phyloP scores from a whole-genome alignment of 208 protist genomes.

The Trypanosoma avium region DNA sequence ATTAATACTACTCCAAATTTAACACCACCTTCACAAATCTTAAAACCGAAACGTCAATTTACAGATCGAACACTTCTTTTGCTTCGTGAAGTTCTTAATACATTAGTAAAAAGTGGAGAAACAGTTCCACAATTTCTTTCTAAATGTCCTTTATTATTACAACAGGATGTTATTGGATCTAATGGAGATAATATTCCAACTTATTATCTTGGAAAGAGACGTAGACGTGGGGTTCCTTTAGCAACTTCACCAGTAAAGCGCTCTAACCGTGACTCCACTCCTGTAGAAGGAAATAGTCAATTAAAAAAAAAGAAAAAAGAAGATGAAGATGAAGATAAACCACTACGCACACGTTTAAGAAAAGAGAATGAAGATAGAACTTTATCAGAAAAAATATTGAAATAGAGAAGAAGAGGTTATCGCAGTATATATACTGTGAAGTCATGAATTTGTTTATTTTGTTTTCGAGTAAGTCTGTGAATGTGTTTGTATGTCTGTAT shows the following conservation, averaged over 20 bases:
- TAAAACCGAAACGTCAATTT: slow-evolving; percentile 35
- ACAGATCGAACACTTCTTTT: slow-evolving; percentile 79
- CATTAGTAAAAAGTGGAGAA: slow-evolving; percentile 57
- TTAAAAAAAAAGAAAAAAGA: too few relatives aligned
- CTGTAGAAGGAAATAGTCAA: too few relatives aligned
- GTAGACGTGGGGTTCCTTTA: slow-evolving; percentile 40
- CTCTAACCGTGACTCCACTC: neutral
- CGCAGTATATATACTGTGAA: too few relatives aligned
- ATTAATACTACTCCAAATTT: neutral
- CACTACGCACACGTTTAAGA: too few relatives aligned
- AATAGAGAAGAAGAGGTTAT: too few relatives aligned
- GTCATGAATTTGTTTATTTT: too few relatives aligned
- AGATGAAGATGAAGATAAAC: too few relatives aligned
- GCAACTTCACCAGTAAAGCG: neutral
- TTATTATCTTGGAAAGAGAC: slow-evolving; percentile 71
- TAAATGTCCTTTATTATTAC: slow-evolving; percentile 62
- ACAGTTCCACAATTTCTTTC: slow-evolving; percentile 80
- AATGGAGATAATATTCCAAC: slow-evolving; percentile 69
- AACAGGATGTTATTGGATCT: slow-evolving; percentile 52
- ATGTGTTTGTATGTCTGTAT: too few relatives aligned
- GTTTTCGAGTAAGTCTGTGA: too few relatives aligned
- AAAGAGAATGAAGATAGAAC: too few relatives aligned
- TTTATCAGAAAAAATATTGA: too few relatives aligned
- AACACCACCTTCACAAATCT: slow-evolving; percentile 3
- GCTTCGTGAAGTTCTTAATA: slow-evolving; percentile 68